phyloP scores from a whole-genome alignment of 768 basidiomycete genomes.

The Termitomyces sp. region DNA sequence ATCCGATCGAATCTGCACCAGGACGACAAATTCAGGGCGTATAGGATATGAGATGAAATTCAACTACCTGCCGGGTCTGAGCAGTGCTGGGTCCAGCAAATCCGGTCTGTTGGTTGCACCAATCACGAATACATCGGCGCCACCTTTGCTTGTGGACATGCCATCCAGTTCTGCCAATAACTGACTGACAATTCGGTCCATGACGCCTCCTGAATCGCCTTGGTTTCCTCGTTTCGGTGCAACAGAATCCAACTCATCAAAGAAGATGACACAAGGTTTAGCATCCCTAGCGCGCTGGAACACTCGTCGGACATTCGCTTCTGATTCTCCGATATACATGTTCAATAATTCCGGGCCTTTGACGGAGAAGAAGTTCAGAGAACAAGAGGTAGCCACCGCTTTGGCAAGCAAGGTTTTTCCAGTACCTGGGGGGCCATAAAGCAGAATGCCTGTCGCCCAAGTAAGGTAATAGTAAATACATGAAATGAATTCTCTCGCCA shows the following conservation, averaged over 20 bases:
- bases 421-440: conserved; percentile 95
- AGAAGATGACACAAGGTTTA: conserved; percentile 92
- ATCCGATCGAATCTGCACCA: conserved; percentile 88
- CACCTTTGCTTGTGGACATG: conserved; percentile 58
- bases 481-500: not conserved
- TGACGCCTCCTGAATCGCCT: conserved; percentile 95
- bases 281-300: conserved; percentile 92
- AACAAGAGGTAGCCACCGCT: conserved; percentile 92
- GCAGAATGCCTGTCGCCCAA: conserved; percentile 59
- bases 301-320: conserved; percentile 91
- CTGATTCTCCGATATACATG: conserved; percentile 98
- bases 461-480: not conserved
- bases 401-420: conserved; percentile 95
- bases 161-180: conserved; percentile 92
- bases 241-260: conserved; percentile 93
- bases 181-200: conserved; percentile 97
- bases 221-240: conserved; percentile 94
- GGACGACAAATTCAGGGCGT: not conserved
- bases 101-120: conserved; percentile 96
- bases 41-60: not conserved
- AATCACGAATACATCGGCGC: conserved; percentile 83
- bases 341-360: conserved; percentile 95
- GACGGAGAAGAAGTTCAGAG: conserved; percentile 94
- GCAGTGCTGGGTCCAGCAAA: conserved; percentile 80
- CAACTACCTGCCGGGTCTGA: conserved; percentile 76